Evolutionary conservation across 2,329 filamentous ascomycete genomes (phyloP).

Genomic region (Trichoderma hamatum): DNA sequence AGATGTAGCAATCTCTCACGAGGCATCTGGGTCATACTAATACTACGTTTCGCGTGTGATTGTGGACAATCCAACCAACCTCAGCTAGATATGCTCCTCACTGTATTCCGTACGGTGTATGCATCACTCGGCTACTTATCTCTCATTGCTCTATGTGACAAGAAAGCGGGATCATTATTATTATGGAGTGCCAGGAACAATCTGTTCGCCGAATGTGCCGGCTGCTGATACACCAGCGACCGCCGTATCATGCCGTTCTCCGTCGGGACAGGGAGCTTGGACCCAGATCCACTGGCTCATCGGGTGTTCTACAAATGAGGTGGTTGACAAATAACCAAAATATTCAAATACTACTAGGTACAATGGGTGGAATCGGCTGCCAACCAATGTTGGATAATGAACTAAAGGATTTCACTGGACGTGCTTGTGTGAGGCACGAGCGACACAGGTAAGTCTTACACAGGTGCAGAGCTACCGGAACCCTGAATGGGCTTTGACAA

Average conservation of each 20-base stretch:
- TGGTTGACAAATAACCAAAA: neutral
- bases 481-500: neutral
- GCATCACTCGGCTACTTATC: neutral
- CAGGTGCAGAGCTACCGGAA: neutral
- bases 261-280: neutral
- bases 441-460: neutral
- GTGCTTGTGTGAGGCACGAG: neutral
- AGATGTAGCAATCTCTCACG: neutral
- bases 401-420: neutral
- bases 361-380: neutral
- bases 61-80: neutral
- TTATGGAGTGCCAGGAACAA: neutral
- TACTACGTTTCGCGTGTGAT: neutral
- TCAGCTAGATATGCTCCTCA: constrained; percentile 8
- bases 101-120: neutral
- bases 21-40: neutral
- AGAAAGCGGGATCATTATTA: neutral
- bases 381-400: neutral
- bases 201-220: constrained; percentile 23
- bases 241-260: constrained; percentile 8
- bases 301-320: neutral
- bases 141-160: neutral
- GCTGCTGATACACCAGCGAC: constrained; percentile 8
- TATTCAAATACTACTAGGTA: neutral
- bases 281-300: constrained; percentile 4